Conservation (phyloP, 768 basidiomycete species). For the Russula vinacea region DNA sequence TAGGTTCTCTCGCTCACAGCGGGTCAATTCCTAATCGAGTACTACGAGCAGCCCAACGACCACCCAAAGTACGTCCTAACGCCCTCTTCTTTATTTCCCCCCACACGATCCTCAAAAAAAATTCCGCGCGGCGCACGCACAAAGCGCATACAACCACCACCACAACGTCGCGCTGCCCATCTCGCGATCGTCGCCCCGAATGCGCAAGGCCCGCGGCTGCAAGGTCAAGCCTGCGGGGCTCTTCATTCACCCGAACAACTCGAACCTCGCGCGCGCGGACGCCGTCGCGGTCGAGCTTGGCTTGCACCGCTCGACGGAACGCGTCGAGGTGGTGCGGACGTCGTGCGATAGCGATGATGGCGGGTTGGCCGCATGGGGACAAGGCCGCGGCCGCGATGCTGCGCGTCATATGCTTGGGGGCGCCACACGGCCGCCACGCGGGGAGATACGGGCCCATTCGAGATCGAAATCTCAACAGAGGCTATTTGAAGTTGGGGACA, state of each 20-base stretch:
- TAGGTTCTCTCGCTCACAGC: constrained; percentile 56
- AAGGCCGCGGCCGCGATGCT: constrained; percentile 49
- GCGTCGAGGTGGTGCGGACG: constrained; percentile 42
- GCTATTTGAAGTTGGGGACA: constrained; percentile 25
- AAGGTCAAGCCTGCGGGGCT: constrained; percentile 47
- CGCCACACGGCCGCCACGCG: constrained; percentile 4
- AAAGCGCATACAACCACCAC: constrained; percentile 18
- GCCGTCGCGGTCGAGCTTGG: constrained; percentile 56
- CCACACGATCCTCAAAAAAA: neutral
- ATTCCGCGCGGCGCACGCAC: neutral
- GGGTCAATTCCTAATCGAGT: constrained; percentile 58
- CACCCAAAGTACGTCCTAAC: constrained; percentile 22
- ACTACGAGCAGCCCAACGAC: constrained; percentile 36
- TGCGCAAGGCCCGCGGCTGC: constrained; percentile 43
- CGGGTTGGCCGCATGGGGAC: constrained; percentile 42
- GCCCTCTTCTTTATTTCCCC: too few species aligned
- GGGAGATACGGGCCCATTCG: constrained; percentile 2
- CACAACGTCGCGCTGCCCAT: neutral
- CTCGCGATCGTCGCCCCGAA: neutral
- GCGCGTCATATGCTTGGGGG: constrained; percentile 46
- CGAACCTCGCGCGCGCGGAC: constrained; percentile 65
- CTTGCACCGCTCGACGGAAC: constrained; percentile 47
- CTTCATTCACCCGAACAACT: constrained; percentile 60
- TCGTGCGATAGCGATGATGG: constrained; percentile 36
- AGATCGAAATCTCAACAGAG: constrained; percentile 21